Conservation (phyloP, 177 flowering plant genomes). For the Vitis hybrid region DNA sequence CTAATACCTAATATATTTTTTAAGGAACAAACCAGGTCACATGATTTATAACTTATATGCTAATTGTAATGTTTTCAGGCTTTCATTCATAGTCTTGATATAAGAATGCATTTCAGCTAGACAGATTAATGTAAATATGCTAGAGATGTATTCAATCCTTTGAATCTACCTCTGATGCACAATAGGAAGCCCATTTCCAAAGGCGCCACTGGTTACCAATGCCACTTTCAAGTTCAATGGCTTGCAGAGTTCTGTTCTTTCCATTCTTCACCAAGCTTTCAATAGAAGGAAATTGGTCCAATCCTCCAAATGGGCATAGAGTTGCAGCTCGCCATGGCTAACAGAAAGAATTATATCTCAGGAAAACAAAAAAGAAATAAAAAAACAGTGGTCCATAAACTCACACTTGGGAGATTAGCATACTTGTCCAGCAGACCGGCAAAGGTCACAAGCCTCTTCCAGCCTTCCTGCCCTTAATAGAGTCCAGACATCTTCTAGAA, state of each 20-base stretch:
- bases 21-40: no score
- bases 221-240: slow-evolving; percentile 92
- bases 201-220: slow-evolving; percentile 85
- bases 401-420: slow-evolving; percentile 3
- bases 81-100: no score
- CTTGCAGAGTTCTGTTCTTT: slow-evolving; percentile 77
- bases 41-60: no score
- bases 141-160: not conserved
- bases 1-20: no score
- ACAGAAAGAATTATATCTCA: slow-evolving; percentile 12
- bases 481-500: slow-evolving; percentile 93
- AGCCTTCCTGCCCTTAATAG: slow-evolving; percentile 85
- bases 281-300: slow-evolving; percentile 73
- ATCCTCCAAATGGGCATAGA: slow-evolving; percentile 79
- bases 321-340: slow-evolving; percentile 99
- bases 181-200: slow-evolving; percentile 97
- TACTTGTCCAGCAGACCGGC: slow-evolving; percentile 98
- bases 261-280: slow-evolving; percentile 81
- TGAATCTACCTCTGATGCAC: slow-evolving; percentile 88
- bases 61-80: no score
- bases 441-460: slow-evolving; percentile 90
- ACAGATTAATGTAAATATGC: not conserved
- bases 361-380: not conserved
- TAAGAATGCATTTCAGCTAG: not conserved
- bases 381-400: not conserved